Evolutionary conservation across 2,329 filamentous ascomycete species (phyloP), one percentile per base, ranked within the genome.

Genomic region (Apiospora marii): DNA sequence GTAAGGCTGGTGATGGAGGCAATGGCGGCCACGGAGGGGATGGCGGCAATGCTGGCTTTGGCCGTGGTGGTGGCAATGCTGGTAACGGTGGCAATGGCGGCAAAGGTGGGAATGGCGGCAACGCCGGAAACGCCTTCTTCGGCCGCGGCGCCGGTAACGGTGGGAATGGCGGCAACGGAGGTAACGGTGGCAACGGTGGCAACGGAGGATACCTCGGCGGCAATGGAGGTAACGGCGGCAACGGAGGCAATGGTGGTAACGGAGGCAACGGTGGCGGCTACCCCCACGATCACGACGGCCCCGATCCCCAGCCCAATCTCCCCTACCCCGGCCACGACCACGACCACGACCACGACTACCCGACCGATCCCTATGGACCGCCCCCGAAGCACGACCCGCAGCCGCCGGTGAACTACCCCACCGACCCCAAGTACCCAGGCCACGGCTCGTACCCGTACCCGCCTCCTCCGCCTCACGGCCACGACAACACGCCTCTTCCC

Each of bases 71-170:
- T 3, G 51, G 12, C 30, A 30, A 70, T 27, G 69, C 48, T 2
- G 67, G 71, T 19, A n/a, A 67, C 13, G 71, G 70, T 68, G 70
- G 69, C 44, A 48, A 67, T 48, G 43, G 34, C 7, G 61, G 61
- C 14, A 22, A 27, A 24, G 68, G 72, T 51, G 51, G 49, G 7
- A 70, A 69, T 24, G 67, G 71, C 49, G 37, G 58, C 48, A n/a
- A 44, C 43, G 12, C 43, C 43, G 43, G 43, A 14, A 44, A 44
- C 19, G 19, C 19, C 46, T 48, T 48, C 53, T 41, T 64, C 61
- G 64, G 41, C 5, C 46, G 53, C 14, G 16, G 53, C 5, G 27
- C 14, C 10, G 58, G 70, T 48, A 16, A 44, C 24, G 68, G 70
- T 24, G 44, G 64, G 61, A 70, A 70, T 22, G 43, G 70, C 37